These are phyloP conservation scores for Wickerhamomyces pijperi DNA, from an alignment of 805 yeast genomes.

Conservation along the genomic window DNA sequence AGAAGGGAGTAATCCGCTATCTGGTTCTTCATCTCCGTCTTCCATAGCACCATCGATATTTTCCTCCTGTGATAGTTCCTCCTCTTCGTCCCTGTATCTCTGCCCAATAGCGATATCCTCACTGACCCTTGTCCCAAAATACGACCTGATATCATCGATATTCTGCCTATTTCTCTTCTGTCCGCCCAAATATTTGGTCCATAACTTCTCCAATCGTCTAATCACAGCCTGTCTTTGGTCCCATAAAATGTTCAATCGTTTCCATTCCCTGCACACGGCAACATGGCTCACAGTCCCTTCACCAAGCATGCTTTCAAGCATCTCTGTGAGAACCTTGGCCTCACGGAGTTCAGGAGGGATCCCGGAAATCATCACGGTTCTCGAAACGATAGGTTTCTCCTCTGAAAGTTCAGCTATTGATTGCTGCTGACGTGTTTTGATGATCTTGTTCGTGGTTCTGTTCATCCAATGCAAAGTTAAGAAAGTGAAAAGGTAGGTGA, in stretches of 20 bases:
- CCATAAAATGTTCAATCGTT: constrained; percentile 53
- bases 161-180: constrained; percentile 15
- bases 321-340: constrained; percentile 57
- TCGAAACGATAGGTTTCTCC: constrained; percentile 61
- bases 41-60: constrained; percentile 7
- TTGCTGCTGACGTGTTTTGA: constrained; percentile 66
- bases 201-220: constrained; percentile 49
- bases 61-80: constrained; percentile 1
- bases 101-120: constrained; percentile 3
- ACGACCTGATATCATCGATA: constrained; percentile 12
- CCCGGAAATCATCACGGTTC: constrained; percentile 81
- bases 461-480: constrained; percentile 50
- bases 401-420: constrained; percentile 80
- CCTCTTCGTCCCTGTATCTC: background rate
- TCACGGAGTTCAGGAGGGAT: constrained; percentile 75
- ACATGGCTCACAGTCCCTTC: constrained; percentile 73
- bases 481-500: constrained; percentile 78
- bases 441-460: constrained; percentile 58
- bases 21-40: constrained; percentile 9
- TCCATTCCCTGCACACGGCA: constrained; percentile 84
- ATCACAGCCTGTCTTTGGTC: constrained; percentile 44
- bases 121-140: constrained; percentile 6
- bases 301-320: constrained; percentile 57
- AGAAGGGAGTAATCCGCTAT: constrained; percentile 11
- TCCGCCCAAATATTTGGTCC: constrained; percentile 59